A percentile compares a stretch with the other conserved stretches of the same genome.
These are phyloP conservation scores for Anisodus tanguticus DNA, from an alignment of 257 asterid species.

Conservation along the genomic window DNA sequence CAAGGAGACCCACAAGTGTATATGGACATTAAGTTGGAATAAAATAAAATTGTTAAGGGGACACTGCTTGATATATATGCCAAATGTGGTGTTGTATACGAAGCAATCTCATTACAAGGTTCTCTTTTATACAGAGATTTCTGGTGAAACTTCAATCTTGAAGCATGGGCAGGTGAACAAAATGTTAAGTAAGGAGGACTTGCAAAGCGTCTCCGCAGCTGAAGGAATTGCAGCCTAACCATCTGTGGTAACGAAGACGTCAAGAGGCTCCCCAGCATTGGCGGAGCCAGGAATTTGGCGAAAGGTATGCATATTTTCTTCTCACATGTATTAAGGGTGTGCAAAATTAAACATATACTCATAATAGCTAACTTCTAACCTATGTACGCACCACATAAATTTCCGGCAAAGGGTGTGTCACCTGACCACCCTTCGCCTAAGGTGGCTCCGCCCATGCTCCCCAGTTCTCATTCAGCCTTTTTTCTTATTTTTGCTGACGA, in stretches of 20 bases:
- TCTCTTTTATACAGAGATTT: neutral
- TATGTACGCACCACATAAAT: no score
- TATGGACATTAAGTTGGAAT: slow-evolving; percentile 44
- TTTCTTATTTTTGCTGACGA: slow-evolving; percentile 14
- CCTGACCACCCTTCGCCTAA: no score
- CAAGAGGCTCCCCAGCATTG: no score
- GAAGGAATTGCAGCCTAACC: slow-evolving; percentile 54
- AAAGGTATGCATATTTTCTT: no score
- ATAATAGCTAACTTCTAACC: no score
- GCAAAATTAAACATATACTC: no score
- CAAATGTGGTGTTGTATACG: slow-evolving; percentile 69
- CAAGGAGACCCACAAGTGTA: slow-evolving; percentile 52
- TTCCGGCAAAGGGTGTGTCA: no score
- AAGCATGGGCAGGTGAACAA: neutral
- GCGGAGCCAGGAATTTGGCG: no score
- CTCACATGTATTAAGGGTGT: no score
- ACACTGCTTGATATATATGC: slow-evolving; percentile 77
- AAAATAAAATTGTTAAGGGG: slow-evolving; percentile 63
- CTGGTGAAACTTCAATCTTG: neutral
- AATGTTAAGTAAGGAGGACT: neutral
- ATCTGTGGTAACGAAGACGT: no score
- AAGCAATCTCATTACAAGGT: slow-evolving; percentile 78
- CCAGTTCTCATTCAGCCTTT: slow-evolving; percentile 35
- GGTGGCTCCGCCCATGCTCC: no score
- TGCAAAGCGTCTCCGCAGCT: slow-evolving; percentile 44